Conservation (phyloP, 345 rosid species). For the Corymbia maculata region DNA sequence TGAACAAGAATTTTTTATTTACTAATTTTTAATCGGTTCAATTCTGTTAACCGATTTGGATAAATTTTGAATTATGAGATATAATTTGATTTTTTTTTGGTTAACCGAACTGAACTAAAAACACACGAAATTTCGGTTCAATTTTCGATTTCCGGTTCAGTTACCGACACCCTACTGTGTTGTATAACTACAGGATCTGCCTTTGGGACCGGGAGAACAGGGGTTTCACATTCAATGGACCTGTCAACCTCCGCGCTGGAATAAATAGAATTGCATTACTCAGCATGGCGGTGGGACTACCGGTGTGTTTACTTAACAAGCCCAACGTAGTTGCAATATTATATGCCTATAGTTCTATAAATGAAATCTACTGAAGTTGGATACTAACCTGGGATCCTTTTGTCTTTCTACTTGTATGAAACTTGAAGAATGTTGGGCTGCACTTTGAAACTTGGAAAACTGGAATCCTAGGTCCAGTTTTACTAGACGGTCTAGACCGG, state of each 20-base stretch:
- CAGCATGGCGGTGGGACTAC: conserved; percentile 87
- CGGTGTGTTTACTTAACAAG: conserved; percentile 38
- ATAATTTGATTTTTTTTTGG: no score
- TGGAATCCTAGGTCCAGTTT: conserved; percentile 67
- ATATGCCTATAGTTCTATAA: not conserved
- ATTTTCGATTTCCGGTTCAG: no score
- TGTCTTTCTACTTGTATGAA: not conserved
- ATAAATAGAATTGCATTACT: conserved; percentile 66
- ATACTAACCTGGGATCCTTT: not conserved
- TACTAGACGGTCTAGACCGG: conserved; percentile 50
- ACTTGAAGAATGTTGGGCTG: conserved; percentile 55
- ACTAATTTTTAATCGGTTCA: no score
- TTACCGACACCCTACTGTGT: not conserved
- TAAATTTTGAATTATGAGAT: no score
- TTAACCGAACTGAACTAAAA: no score
- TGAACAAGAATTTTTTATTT: no score
- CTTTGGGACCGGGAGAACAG: conserved; percentile 69
- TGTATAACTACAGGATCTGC: conserved; percentile 57
- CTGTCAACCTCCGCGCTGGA: conserved; percentile 59
- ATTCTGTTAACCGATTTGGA: no score
- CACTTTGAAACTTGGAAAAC: conserved; percentile 84
- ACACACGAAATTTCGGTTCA: no score
- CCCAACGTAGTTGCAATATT: not conserved
- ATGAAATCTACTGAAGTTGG: not conserved
- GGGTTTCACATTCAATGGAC: conserved; percentile 46